Evolutionary conservation across 2,329 filamentous ascomycete genomes (phyloP).

Genomic region (Penicillium sp.): DNA sequence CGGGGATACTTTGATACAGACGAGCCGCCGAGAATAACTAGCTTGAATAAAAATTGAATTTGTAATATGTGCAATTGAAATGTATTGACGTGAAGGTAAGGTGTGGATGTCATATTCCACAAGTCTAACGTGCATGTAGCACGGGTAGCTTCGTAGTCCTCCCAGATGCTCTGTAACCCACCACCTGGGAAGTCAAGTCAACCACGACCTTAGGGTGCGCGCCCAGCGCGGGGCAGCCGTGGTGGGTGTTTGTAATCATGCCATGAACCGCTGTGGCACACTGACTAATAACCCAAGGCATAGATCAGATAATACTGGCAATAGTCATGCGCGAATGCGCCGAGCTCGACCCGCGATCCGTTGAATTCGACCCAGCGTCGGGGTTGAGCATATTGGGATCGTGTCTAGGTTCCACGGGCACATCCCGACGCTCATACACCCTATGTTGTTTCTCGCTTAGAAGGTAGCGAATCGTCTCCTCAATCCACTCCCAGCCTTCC

Average conservation of each 20-base stretch:
- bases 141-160: background rate
- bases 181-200: background rate
- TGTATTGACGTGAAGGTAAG: background rate
- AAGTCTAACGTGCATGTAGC: background rate
- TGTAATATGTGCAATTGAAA: background rate
- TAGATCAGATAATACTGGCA: slow-evolving; percentile 42
- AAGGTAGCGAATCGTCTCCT: slow-evolving; percentile 58
- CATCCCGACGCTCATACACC: slow-evolving; percentile 9
- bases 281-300: no score
- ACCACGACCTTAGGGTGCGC: background rate
- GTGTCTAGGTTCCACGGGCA: slow-evolving; percentile 18
- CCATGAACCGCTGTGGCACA: background rate
- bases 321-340: slow-evolving; percentile 45
- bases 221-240: background rate
- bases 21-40: background rate
- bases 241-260: background rate
- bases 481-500: slow-evolving; percentile 75
- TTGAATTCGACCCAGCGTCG: slow-evolving; percentile 21
- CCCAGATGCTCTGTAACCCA: no score
- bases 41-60: background rate
- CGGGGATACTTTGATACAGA: no score
- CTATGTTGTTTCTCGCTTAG: slow-evolving; percentile 44
- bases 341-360: slow-evolving; percentile 28
- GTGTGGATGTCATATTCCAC: background rate
- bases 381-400: slow-evolving; percentile 20